phyloP scores from a whole-genome alignment of 495 filamentous ascomycete species.

The Aspergillus bertholletiae region DNA sequence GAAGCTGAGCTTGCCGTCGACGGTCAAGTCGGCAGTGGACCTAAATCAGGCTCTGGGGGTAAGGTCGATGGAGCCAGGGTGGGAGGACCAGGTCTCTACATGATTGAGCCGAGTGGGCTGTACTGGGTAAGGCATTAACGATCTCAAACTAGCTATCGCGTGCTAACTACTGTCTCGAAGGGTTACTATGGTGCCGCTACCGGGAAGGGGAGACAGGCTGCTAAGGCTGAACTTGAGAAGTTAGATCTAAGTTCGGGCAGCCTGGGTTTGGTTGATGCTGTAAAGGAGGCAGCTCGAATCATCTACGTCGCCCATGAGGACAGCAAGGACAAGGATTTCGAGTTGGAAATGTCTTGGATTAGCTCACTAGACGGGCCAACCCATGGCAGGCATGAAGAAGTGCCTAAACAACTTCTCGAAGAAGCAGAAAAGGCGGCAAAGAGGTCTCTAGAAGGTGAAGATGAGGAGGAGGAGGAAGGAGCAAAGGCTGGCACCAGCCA shows the following conservation, averaged over 20 bases:
- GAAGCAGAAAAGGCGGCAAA: conserved; percentile 90
- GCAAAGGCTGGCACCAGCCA: conserved; percentile 45
- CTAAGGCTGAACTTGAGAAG: conserved; percentile 97
- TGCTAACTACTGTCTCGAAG: conserved; percentile 33
- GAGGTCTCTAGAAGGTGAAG: conserved; percentile 62
- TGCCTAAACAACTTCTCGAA: conserved; percentile 81
- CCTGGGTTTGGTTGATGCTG: conserved; percentile 78
- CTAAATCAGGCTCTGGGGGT: conserved; percentile 72
- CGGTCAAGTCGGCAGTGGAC: conserved; percentile 80
- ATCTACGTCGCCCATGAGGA: conserved; percentile 97
- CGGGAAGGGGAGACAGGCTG: conserved; percentile 91
- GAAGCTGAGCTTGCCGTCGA: conserved; percentile 76
- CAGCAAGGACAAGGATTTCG: conserved; percentile 97
- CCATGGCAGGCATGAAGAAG: conserved; percentile 85
- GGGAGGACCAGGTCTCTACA: conserved; percentile 90
- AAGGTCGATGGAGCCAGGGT: conserved; percentile 69
- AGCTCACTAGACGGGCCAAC: conserved; percentile 78
- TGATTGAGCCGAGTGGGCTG: conserved; percentile 95
- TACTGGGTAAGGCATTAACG: conserved; percentile 68
- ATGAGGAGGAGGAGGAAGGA: conserved; percentile 69
- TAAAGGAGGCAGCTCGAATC: conserved; percentile 94
- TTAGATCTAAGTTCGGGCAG: conserved; percentile 75
- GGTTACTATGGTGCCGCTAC: conserved; percentile 98
- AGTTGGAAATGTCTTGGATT: conserved; percentile 98
- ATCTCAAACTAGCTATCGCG: not conserved